A percentile compares a stretch with the other conserved stretches of the same genome.
These are phyloP conservation scores for Arthroderma uncinatum DNA, from an alignment of 2,329 filamentous ascomycete genomes.

Conservation along the genomic window DNA sequence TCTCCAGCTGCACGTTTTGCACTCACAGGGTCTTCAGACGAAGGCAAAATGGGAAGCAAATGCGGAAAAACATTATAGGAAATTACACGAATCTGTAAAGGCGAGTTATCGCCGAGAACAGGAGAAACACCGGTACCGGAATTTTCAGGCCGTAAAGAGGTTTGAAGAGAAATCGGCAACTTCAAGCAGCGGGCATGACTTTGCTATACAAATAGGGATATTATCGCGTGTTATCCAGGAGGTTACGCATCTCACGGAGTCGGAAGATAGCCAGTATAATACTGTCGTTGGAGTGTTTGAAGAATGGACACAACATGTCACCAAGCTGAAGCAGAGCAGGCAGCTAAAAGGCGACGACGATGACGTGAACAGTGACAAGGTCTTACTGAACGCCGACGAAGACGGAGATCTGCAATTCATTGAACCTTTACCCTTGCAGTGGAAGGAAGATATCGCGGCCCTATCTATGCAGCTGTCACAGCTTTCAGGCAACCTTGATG, in stretches of 20 bases:
- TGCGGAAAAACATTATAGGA: slow-evolving; percentile 23
- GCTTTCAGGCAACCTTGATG: slow-evolving; percentile 26
- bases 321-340: slow-evolving; percentile 13
- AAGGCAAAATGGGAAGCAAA: slow-evolving; percentile 24
- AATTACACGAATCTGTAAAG: slow-evolving; percentile 28
- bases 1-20: slow-evolving; percentile 33
- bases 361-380: not conserved
- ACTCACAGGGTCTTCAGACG: slow-evolving; percentile 23
- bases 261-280: slow-evolving; percentile 22
- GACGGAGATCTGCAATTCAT: slow-evolving; percentile 22
- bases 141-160: slow-evolving; percentile 25
- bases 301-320: slow-evolving; percentile 26
- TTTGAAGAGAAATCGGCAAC: slow-evolving; percentile 27
- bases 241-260: slow-evolving; percentile 24
- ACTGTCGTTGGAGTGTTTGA: slow-evolving; percentile 25
- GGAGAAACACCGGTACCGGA: slow-evolving; percentile 24
- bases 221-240: slow-evolving; percentile 33
- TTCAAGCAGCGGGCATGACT: slow-evolving; percentile 21
- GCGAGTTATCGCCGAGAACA: slow-evolving; percentile 28
- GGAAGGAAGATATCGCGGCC: slow-evolving; percentile 26
- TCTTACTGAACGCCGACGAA: slow-evolving; percentile 9
- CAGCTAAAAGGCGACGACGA: not conserved
- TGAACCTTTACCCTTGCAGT: slow-evolving; percentile 24
- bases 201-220: slow-evolving; percentile 29
- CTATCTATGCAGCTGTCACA: slow-evolving; percentile 27